A percentile compares a stretch with the other conserved stretches of the same genome.
Evolutionary conservation across 108 stramenopile genomes (phyloP).

Genomic region (Ochromonas danica): DNA sequence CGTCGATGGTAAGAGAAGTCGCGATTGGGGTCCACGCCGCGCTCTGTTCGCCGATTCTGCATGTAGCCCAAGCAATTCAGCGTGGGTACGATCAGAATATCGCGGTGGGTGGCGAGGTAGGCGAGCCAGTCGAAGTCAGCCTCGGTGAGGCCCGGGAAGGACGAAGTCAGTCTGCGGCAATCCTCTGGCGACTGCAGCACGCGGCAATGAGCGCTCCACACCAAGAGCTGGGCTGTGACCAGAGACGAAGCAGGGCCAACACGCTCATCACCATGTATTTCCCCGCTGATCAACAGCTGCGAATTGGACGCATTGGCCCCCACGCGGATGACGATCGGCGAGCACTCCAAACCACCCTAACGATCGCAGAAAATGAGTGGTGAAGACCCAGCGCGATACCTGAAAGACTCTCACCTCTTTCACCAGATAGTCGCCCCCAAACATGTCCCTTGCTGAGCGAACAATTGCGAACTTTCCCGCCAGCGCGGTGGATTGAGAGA

Average conservation of each 20-base stretch:
- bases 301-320: too few species aligned
- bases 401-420: too few species aligned
- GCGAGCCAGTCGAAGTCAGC: background rate
- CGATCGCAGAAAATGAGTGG: too few species aligned
- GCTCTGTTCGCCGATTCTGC: constrained; percentile 63
- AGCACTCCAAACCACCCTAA: too few species aligned
- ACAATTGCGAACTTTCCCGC: background rate
- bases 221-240: background rate
- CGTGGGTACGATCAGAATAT: constrained; percentile 62
- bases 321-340: too few species aligned
- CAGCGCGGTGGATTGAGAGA: background rate
- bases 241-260: constrained; percentile 3
- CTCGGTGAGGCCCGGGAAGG: background rate
- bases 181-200: background rate
- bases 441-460: background rate
- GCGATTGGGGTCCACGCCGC: constrained; percentile 74
- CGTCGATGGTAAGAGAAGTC: constrained; percentile 76
- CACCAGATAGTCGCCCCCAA: too few species aligned
- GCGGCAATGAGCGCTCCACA: constrained; percentile 3
- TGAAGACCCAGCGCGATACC: too few species aligned
- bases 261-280: constrained; percentile 35
- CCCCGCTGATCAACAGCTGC: constrained; percentile 25
- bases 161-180: background rate
- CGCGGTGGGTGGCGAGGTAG: constrained; percentile 12
- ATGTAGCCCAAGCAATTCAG: constrained; percentile 75